Evolutionary conservation across 2,329 filamentous ascomycete genomes (phyloP).

Genomic region (Aotearoamyces nothofagi): DNA sequence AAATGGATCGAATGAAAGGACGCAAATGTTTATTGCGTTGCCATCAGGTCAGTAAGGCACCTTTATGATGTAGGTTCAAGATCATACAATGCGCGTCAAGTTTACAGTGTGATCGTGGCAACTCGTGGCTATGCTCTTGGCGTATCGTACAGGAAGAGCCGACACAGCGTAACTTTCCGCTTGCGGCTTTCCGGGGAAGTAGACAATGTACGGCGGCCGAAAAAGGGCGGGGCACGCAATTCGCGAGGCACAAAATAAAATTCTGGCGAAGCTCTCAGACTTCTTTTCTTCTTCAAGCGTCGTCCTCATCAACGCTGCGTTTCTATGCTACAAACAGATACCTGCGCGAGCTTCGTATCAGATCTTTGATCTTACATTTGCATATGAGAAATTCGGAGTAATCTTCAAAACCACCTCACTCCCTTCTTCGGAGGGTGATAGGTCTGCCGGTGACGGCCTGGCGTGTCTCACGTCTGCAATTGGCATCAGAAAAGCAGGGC

Average conservation of each 20-base stretch:
- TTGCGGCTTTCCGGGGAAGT: too few relatives aligned
- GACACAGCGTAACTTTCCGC: too few relatives aligned
- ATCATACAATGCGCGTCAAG: too few relatives aligned
- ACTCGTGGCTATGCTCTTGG: too few relatives aligned
- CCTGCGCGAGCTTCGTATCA: conserved; percentile 6
- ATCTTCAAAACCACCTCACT: conserved; percentile 51
- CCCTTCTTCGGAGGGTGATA: conserved; percentile 27
- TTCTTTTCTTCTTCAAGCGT: conserved; percentile 43
- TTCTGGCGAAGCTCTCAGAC: conserved; percentile 4
- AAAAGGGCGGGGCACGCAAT: conserved; percentile 3
- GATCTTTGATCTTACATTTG: conserved; percentile 21
- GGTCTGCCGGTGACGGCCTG: conserved; percentile 76
- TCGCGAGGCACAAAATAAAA: conserved; percentile 4
- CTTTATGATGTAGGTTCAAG: too few relatives aligned
- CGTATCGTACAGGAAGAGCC: too few relatives aligned
- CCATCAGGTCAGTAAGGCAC: too few relatives aligned
- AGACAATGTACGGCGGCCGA: conserved; percentile 6
- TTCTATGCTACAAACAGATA: conserved; percentile 83
- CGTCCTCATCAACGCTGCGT: conserved; percentile 85
- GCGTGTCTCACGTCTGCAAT: conserved; percentile 69
- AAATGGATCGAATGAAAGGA: too few relatives aligned
- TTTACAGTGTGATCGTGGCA: too few relatives aligned
- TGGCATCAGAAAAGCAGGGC: conserved; percentile 86
- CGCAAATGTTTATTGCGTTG: too few relatives aligned
- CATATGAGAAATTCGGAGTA: conserved; percentile 99